phyloP scores from a whole-genome alignment of 345 rosid species.

The Murraya koenigii region DNA sequence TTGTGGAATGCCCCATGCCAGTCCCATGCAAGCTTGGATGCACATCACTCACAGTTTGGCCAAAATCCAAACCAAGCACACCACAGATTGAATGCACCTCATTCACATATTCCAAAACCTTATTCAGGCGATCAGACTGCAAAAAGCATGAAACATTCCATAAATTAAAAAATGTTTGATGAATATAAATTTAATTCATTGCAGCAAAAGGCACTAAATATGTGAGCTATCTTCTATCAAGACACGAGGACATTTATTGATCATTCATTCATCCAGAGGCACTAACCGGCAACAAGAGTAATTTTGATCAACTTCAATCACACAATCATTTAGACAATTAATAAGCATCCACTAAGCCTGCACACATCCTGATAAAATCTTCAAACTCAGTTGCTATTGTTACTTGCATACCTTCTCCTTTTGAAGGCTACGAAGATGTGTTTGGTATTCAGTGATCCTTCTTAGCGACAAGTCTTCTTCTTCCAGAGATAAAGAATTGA shows the following conservation, averaged over 20 bases:
- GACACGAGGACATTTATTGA: neutral
- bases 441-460: slow-evolving; percentile 78
- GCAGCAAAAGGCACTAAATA: neutral
- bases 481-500: slow-evolving; percentile 46
- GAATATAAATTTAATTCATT: neutral
- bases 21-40: slow-evolving; percentile 85
- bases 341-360: neutral
- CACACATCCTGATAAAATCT: slow-evolving; percentile 2
- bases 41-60: slow-evolving; percentile 74
- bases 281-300: neutral
- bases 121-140: slow-evolving; percentile 91
- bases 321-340: neutral
- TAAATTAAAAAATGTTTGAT: neutral
- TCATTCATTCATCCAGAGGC: neutral
- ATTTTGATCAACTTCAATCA: neutral
- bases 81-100: slow-evolving; percentile 86
- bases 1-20: slow-evolving; percentile 70
- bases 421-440: slow-evolving; percentile 74
- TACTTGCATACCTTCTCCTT: slow-evolving; percentile 70
- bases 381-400: neutral
- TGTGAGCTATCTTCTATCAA: neutral
- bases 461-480: slow-evolving; percentile 84
- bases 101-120: slow-evolving; percentile 70
- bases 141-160: slow-evolving; percentile 11
- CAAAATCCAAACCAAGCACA: slow-evolving; percentile 83